Evolutionary conservation across 306 rosid species (phyloP), one percentile per base, ranked within the genome.

Genomic region (Castanospermum australe): DNA sequence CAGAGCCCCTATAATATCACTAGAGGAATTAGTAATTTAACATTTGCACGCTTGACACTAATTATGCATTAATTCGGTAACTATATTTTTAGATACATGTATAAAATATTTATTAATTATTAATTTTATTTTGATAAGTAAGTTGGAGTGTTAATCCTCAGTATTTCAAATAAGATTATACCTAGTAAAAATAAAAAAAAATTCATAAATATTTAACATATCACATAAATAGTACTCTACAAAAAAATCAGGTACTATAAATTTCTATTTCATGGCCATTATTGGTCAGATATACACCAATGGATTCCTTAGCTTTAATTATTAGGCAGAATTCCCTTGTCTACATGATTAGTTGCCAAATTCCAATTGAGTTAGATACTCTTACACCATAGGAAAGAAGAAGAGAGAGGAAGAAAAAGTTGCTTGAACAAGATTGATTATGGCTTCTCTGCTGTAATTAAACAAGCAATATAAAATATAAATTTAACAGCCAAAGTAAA

Each of bases 321-420:
- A n/a, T n/a, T 84, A 72, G 91, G 94, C 42, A 65, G 60, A 84
- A 66, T 11, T 82, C 89, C 91, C 82, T 54, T 44, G 8, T 67
- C 66, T 55, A 5, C 67, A 73, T 54, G 73, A 63, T 80, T 73
- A 76, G 50, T 73, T 73, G 57, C 71, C 79, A 71, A 61, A 75
- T 78, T 54, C 42, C 44, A 83, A 68, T 76, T 72, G 62, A 77
- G 60, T 75, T 68, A 57, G 79, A 71, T 78, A 64, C 80, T 83
- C 2, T 28, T 65, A 32, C 25, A 67, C 39, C 8, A n/a, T 33
- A 28, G 38, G 32, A 28, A 13, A 5, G 0, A 28, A 17, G 20
- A 1, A 25, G 65, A 28, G 15, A 28, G 65, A 68, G 69, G 65
- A 77, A 11, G 55, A 45, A 63, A n/a, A 77, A 51, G 77, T 67